Conservation (phyloP, 31 red algal genomes). For the Asparagopsis taxiformis region DNA sequence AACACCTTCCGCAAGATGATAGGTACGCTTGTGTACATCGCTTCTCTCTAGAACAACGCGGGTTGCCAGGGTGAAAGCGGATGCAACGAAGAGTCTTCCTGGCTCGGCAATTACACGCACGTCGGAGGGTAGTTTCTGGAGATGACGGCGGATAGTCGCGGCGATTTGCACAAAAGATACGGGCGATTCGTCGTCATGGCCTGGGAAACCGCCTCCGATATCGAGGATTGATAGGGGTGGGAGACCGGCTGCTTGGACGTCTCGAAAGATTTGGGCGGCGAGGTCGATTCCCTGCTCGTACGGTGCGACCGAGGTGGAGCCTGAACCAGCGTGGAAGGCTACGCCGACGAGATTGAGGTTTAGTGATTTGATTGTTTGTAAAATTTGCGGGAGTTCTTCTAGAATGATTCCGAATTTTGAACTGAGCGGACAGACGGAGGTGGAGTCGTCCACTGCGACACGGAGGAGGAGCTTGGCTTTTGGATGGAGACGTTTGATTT, state of each 20-base stretch:
- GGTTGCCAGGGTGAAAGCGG: slow-evolving; percentile 59
- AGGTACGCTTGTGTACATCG: slow-evolving; percentile 27
- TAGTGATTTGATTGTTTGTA: slow-evolving; percentile 37
- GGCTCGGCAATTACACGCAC: slow-evolving; percentile 91
- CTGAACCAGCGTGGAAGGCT: slow-evolving; percentile 91
- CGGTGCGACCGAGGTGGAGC: slow-evolving; percentile 34
- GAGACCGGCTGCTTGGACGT: slow-evolving; percentile 28
- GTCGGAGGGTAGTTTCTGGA: slow-evolving; percentile 40
- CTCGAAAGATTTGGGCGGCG: slow-evolving; percentile 40
- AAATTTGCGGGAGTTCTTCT: slow-evolving; percentile 47
- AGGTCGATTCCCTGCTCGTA: slow-evolving; percentile 64
- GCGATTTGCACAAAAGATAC: slow-evolving; percentile 85
- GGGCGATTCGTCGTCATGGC: slow-evolving; percentile 59
- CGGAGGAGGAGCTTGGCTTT: slow-evolving; percentile 66
- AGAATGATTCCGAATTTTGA: slow-evolving; percentile 76
- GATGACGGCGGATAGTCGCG: slow-evolving; percentile 13
- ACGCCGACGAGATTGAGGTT: slow-evolving; percentile 76
- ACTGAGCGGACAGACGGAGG: slow-evolving; percentile 74
- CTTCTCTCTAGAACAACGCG: slow-evolving; percentile 47
- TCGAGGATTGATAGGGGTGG: slow-evolving; percentile 72
- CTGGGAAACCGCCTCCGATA: slow-evolving; percentile 96
- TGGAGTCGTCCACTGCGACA: slow-evolving; percentile 74
- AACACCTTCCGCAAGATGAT: slow-evolving; percentile 77
- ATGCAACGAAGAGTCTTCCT: slow-evolving; percentile 71
- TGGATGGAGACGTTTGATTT: slow-evolving; percentile 37